Percentiles rank a stretch among this genome's conserved stretches.
phyloP scores from a whole-genome alignment of 345 rosid species.

The Salix udensis region DNA sequence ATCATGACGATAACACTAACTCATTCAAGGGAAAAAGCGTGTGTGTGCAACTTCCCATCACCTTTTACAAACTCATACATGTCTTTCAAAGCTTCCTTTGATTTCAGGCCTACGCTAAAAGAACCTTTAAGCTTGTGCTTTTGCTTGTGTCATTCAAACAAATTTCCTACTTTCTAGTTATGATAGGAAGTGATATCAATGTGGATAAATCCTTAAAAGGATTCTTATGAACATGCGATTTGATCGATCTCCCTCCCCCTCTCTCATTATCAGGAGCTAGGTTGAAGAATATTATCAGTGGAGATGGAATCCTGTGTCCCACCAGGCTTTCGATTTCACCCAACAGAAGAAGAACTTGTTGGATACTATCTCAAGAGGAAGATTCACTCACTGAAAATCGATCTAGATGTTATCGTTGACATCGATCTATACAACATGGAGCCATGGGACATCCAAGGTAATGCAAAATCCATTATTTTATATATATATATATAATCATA shows the following conservation, averaged over 20 bases:
- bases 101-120: conserved; percentile 30
- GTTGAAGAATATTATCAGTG: conserved; percentile 33
- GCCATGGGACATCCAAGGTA: conserved; percentile 99
- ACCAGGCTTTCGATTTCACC: conserved; percentile 93
- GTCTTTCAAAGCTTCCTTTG: conserved; percentile 30
- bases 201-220: not conserved
- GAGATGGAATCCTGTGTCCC: conserved; percentile 73
- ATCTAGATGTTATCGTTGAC: conserved; percentile 78
- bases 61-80: conserved; percentile 21
- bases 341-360: conserved; percentile 96
- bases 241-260: conserved; percentile 16
- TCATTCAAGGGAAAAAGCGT: conserved; percentile 24
- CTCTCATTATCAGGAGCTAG: conserved; percentile 20
- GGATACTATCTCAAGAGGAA: conserved; percentile 87
- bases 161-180: not conserved
- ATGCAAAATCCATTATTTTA: not conserved
- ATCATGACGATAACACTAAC: conserved; percentile 13
- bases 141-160: conserved; percentile 4
- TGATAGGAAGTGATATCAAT: not conserved
- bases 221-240: not conserved
- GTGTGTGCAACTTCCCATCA: conserved; percentile 37
- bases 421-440: conserved; percentile 94
- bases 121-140: conserved; percentile 45
- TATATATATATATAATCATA: not conserved
- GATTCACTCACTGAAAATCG: conserved; percentile 62